phyloP scores from a whole-genome alignment of 2,329 filamentous ascomycete genomes.

The Exserohilum rostratum region DNA sequence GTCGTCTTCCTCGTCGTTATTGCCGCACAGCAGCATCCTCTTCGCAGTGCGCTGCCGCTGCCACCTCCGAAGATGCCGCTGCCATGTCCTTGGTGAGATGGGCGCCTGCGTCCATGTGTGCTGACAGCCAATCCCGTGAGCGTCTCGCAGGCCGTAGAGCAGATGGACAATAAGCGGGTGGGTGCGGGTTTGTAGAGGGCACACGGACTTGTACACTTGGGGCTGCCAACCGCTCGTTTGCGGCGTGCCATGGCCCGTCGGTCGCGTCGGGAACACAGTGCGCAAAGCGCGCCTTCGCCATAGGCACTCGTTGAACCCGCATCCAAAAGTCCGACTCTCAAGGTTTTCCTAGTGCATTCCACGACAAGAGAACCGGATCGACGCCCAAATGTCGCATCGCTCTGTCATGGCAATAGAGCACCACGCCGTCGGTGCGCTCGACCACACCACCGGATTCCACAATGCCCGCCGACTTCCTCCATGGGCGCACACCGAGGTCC shows the following conservation, averaged over 20 bases:
- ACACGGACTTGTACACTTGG: background rate
- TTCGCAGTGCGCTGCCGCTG: background rate
- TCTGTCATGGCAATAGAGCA: background rate
- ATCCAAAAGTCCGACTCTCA: background rate
- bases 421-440: conserved; percentile 1
- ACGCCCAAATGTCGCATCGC: background rate
- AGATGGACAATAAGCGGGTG: background rate
- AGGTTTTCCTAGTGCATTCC: background rate
- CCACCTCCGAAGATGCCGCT: background rate
- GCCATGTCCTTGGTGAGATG: no score
- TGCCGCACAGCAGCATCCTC: background rate
- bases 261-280: no score
- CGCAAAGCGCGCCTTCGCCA: no score
- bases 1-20: background rate
- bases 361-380: background rate
- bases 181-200: background rate
- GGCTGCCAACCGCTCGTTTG: no score
- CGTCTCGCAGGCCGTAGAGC: background rate
- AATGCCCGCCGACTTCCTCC: background rate
- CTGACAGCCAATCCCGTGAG: no score
- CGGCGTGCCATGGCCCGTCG: no score
- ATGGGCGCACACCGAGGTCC: background rate
- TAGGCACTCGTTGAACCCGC: background rate
- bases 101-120: no score
- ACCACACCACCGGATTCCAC: conserved; percentile 1